phyloP scores from a whole-genome alignment of 2,329 filamentous ascomycete genomes.

The Aschersonia sp. region DNA sequence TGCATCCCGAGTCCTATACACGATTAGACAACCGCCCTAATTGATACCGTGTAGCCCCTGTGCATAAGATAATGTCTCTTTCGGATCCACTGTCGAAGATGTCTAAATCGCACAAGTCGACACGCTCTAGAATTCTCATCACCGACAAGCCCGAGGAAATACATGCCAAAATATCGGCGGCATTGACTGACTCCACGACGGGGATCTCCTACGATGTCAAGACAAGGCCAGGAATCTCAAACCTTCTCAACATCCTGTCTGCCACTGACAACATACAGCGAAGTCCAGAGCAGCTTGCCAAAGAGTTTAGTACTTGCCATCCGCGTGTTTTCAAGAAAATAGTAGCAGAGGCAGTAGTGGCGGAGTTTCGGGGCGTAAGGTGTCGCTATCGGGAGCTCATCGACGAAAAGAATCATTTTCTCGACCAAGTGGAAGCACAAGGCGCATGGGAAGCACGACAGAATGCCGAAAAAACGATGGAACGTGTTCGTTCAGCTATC shows the following conservation, averaged over 20 bases:
- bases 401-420: constrained; percentile 27
- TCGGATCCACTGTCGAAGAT: constrained; percentile 69
- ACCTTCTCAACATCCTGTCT: constrained; percentile 68
- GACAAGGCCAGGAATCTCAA: constrained; percentile 67
- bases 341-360: constrained; percentile 42
- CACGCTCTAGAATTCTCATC: constrained; percentile 66
- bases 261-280: constrained; percentile 40
- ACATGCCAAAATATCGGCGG: constrained; percentile 50
- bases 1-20: not conserved
- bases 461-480: constrained; percentile 46
- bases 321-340: constrained; percentile 29
- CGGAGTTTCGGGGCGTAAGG: constrained; percentile 37
- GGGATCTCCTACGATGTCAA: constrained; percentile 58
- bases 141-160: constrained; percentile 56
- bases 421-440: constrained; percentile 41
- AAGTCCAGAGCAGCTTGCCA: constrained; percentile 24
- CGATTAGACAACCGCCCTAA: not conserved
- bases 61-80: constrained; percentile 82
- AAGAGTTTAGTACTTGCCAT: constrained; percentile 20
- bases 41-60: constrained; percentile 41
- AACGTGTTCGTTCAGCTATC: constrained; percentile 32
- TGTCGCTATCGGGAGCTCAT: constrained; percentile 40
- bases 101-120: constrained; percentile 73
- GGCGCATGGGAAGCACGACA: constrained; percentile 46
- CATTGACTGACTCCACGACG: constrained; percentile 60